phyloP scores from a whole-genome alignment of 2,329 filamentous ascomycete genomes.

The Colletotrichum australisinense region DNA sequence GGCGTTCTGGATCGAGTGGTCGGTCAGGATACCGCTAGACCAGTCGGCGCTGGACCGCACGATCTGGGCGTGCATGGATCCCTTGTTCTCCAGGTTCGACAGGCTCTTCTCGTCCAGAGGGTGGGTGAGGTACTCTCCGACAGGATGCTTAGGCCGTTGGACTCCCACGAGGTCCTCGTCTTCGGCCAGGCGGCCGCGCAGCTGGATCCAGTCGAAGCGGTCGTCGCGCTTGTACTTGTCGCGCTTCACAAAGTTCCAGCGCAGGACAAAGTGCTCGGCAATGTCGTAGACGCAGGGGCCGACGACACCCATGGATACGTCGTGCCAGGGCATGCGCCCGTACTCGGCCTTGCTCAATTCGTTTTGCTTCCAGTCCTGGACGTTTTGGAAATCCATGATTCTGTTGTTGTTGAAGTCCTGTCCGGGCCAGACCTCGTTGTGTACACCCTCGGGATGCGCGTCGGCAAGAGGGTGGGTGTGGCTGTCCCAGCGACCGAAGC shows the following conservation, averaged over 20 bases:
- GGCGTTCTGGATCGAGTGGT: slow-evolving; percentile 89
- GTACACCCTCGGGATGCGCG: slow-evolving; percentile 84
- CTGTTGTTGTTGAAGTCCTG: slow-evolving; percentile 99
- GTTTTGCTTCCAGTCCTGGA: slow-evolving; percentile 92
- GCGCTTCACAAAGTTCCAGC: slow-evolving; percentile 97
- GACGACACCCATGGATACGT: slow-evolving; percentile 91
- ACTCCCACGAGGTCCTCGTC: slow-evolving; percentile 90
- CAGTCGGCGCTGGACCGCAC: slow-evolving; percentile 93
- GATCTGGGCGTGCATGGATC: slow-evolving; percentile 84
- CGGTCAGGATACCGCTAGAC: slow-evolving; percentile 89
- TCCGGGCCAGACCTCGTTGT: slow-evolving; percentile 89
- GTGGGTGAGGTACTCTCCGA: slow-evolving; percentile 88
- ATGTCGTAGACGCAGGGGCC: slow-evolving; percentile 94
- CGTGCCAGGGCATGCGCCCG: slow-evolving; percentile 98
- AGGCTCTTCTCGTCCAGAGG: slow-evolving; percentile 76
- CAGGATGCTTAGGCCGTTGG: slow-evolving; percentile 88
- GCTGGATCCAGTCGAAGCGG: slow-evolving; percentile 84
- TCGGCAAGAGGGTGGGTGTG: slow-evolving; percentile 88
- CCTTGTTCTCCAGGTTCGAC: slow-evolving; percentile 73
- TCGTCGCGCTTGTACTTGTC: slow-evolving; percentile 96
- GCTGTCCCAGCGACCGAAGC: slow-evolving; percentile 94
- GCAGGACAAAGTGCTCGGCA: slow-evolving; percentile 91
- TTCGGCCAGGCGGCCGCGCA: slow-evolving; percentile 80
- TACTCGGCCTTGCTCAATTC: slow-evolving; percentile 91
- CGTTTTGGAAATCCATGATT: slow-evolving; percentile 93